phyloP scores from a whole-genome alignment of 177 flowering plant genomes.

The Telopea speciosissima region DNA sequence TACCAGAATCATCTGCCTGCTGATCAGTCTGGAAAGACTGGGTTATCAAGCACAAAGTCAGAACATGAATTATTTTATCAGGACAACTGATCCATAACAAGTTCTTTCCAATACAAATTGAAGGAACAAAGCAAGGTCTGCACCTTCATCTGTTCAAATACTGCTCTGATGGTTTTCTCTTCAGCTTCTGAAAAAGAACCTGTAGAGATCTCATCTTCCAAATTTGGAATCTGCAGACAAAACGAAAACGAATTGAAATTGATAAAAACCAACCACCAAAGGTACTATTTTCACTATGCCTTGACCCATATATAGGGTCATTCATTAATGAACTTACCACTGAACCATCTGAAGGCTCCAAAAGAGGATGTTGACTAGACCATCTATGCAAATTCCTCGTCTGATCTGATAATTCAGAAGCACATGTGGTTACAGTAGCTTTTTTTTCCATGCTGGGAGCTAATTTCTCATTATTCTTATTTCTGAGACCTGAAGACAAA shows the following conservation, averaged over 20 bases:
- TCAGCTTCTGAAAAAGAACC: slow-evolving; percentile 57
- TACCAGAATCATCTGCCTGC: slow-evolving; percentile 21
- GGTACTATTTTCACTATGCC: too few species aligned
- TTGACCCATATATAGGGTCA: neutral
- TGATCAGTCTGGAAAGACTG: slow-evolving; percentile 31
- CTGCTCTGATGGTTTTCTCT: slow-evolving; percentile 57
- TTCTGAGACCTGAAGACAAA: slow-evolving; percentile 10
- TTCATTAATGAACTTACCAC: slow-evolving; percentile 24
- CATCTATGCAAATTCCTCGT: slow-evolving; percentile 17
- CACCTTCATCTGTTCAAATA: slow-evolving; percentile 56
- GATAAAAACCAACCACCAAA: neutral
- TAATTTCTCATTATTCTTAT: slow-evolving; percentile 5
- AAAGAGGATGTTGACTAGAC: slow-evolving; percentile 32
- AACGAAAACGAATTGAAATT: slow-evolving; percentile 19
- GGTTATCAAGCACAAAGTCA: slow-evolving; percentile 1
- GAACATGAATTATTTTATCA: slow-evolving; percentile 4
- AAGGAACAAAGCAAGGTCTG: neutral
- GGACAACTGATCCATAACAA: neutral
- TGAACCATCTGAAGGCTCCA: slow-evolving; percentile 33
- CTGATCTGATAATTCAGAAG: slow-evolving; percentile 17
- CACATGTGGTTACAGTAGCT: slow-evolving; percentile 15
- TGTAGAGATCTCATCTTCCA: slow-evolving; percentile 48
- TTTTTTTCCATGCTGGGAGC: slow-evolving; percentile 9
- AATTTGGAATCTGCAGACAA: slow-evolving; percentile 18
- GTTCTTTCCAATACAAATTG: neutral